Conservation (phyloP, 345 rosid genomes). For the Limnanthes douglasii region DNA sequence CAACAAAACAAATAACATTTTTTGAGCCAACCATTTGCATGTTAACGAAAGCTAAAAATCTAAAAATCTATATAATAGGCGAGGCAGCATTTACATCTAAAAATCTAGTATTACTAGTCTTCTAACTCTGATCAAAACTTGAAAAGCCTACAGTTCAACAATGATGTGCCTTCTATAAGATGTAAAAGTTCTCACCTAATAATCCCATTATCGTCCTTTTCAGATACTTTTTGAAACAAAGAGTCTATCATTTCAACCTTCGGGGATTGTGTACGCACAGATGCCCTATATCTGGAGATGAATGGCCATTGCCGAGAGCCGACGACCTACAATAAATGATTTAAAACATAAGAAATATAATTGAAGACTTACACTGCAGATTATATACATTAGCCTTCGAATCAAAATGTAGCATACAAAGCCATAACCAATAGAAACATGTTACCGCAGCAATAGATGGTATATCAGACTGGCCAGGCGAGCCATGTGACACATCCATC, state of each 20-base stretch:
- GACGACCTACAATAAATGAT: slow-evolving; percentile 26
- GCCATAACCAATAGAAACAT: slow-evolving; percentile 1
- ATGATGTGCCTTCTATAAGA: too few relatives aligned
- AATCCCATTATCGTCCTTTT: slow-evolving; percentile 52
- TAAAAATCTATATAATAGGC: neutral
- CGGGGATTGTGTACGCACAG: slow-evolving; percentile 79
- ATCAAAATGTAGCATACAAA: neutral
- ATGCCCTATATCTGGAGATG: slow-evolving; percentile 73
- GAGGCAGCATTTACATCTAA: slow-evolving; percentile 7
- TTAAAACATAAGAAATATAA: neutral
- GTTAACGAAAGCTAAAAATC: neutral
- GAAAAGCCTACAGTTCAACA: too few relatives aligned
- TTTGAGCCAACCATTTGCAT: neutral
- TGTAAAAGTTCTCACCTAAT: slow-evolving; percentile 22
- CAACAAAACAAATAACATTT: slow-evolving; percentile 1
- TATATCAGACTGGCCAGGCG: slow-evolving; percentile 72
- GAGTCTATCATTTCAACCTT: slow-evolving; percentile 82
- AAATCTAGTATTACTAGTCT: too few relatives aligned
- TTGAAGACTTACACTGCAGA: neutral
- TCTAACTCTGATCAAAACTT: too few relatives aligned
- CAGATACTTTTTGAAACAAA: slow-evolving; percentile 41
- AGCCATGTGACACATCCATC: slow-evolving; percentile 97
- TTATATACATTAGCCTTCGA: neutral
- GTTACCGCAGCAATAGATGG: slow-evolving; percentile 93
- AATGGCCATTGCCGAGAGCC: slow-evolving; percentile 86